Base-by-base conservation (phyloP, 139 green algal species). In the Yamagishiella unicocca region DNA sequence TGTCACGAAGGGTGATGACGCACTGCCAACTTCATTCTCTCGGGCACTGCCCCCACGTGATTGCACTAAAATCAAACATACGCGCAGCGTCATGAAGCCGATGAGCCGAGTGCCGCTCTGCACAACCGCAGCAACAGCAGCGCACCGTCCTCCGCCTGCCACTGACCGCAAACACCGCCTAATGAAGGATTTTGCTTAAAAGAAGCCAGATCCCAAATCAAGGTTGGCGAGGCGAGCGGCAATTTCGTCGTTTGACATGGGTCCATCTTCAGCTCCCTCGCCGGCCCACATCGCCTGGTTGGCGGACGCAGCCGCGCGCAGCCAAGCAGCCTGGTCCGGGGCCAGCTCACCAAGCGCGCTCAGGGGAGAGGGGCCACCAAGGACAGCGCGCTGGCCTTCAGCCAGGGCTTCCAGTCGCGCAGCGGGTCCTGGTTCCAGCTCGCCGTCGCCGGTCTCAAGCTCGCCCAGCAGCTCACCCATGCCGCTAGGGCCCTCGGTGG, bases 141-240 rank as follows among this genome's bases (percentile, higher is more conserved):
- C n/a, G n/a, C n/a, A n/a, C n/a, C n/a, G n/a, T n/a, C n/a, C n/a
- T n/a, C n/a, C n/a, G n/a, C n/a, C n/a, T n/a, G n/a, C n/a, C n/a
- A n/a, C n/a, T n/a, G n/a, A n/a, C n/a, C n/a, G n/a, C n/a, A n/a
- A n/a, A n/a, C n/a, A n/a, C n/a, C n/a, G n/a, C n/a, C n/a, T n/a
- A n/a, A n/a, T n/a, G n/a, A n/a, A n/a, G n/a, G n/a, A n/a, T n/a
- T n/a, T n/a, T n/a, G 29, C 46, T 86, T 31, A 89, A 45, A 92
- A 92, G 70, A 89, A 90, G 82, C 86, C 82, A 38, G 79, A 90
- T 50, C 77, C 88, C 2, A 93, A 73, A 42, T 92, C 89, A 24
- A 92, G 84, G 84, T 92, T 92, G 0, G 84, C 89, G 0, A 92
- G 79, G 79, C 89, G 89, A 2, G 84, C 68, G 2, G 71, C 89